These are phyloP conservation scores for Russula compacta DNA, from an alignment of 768 basidiomycete genomes.

Conservation along the genomic window DNA sequence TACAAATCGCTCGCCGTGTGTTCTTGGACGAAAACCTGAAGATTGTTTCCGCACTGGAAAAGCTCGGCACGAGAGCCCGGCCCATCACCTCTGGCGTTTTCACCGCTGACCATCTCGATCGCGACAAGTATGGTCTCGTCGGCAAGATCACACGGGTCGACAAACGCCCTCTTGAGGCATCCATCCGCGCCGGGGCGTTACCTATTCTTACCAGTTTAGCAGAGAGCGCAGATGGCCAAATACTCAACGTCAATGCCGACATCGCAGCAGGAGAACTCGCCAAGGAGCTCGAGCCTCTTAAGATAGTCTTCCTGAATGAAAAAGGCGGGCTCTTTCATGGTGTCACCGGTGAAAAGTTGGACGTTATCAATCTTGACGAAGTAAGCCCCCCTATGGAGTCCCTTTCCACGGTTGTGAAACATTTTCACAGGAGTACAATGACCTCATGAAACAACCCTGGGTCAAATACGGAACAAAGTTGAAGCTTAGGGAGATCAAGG, in stretches of 20 bases:
- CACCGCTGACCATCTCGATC: constrained; percentile 92
- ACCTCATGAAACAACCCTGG: constrained; percentile 96
- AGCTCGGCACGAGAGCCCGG: constrained; percentile 90
- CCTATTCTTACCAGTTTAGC: constrained; percentile 94
- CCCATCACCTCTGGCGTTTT: constrained; percentile 98
- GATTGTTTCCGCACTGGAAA: constrained; percentile 87
- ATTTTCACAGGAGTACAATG: constrained; percentile 73
- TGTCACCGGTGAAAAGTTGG: constrained; percentile 90
- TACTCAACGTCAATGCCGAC: constrained; percentile 98
- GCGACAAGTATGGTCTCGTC: constrained; percentile 89
- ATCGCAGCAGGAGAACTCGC: constrained; percentile 97
- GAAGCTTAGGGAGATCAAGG: constrained; percentile 98
- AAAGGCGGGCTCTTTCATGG: constrained; percentile 98
- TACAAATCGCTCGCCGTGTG: constrained; percentile 88
- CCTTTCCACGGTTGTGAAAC: not conserved
- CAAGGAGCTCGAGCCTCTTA: constrained; percentile 96
- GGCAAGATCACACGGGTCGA: constrained; percentile 93
- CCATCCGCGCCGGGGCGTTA: constrained; percentile 91
- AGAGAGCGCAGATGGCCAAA: constrained; percentile 93
- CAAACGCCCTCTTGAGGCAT: constrained; percentile 93
- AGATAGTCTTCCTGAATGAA: constrained; percentile 97
- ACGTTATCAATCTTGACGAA: constrained; percentile 96
- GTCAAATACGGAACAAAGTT: constrained; percentile 99
- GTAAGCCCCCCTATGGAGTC: constrained; percentile 31
- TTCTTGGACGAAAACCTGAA: constrained; percentile 97